Evolutionary conservation across 192 early-diverging fungal species (phyloP).

Genomic region (Phlyctochytrium planicorne): DNA sequence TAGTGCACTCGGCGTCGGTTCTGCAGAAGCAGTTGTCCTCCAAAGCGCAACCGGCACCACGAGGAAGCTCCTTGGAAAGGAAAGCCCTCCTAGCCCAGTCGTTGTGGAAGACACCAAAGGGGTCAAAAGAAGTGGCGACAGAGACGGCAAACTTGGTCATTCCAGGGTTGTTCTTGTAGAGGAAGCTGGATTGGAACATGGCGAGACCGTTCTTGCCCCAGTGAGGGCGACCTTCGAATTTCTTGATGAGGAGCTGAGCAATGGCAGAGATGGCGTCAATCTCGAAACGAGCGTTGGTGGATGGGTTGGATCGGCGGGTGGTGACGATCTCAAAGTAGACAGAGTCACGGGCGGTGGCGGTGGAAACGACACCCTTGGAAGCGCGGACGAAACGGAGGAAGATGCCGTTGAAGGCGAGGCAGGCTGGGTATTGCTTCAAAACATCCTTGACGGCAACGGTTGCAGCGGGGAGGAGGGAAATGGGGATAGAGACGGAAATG

Average conservation of each 20-base stretch:
- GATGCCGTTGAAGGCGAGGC: conserved; percentile 2
- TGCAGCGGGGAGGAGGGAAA: background rate
- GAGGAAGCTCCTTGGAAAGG: background rate
- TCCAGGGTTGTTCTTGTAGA: background rate
- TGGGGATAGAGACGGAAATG: background rate
- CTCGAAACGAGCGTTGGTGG: background rate
- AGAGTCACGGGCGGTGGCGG: background rate
- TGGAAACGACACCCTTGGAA: background rate
- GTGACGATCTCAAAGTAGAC: conserved; percentile 3
- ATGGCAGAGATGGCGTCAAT: conserved; percentile 10
- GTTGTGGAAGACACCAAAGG: background rate
- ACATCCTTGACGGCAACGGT: background rate
- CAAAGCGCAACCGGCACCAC: background rate
- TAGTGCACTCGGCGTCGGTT: background rate
- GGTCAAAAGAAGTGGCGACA: conserved; percentile 1
- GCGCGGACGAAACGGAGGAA: conserved; percentile 2
- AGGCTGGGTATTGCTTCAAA: background rate
- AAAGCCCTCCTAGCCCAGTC: background rate
- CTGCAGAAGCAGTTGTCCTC: conserved; percentile 4
- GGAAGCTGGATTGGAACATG: background rate
- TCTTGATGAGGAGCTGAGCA: conserved; percentile 9
- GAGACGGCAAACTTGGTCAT: conserved; percentile 5
- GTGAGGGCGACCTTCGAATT: conserved; percentile 2
- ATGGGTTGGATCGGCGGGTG: background rate
- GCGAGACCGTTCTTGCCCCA: conserved; percentile 9